Conservation (phyloP, 257 asterid genomes). For the Solanum lycopersicoides region DNA sequence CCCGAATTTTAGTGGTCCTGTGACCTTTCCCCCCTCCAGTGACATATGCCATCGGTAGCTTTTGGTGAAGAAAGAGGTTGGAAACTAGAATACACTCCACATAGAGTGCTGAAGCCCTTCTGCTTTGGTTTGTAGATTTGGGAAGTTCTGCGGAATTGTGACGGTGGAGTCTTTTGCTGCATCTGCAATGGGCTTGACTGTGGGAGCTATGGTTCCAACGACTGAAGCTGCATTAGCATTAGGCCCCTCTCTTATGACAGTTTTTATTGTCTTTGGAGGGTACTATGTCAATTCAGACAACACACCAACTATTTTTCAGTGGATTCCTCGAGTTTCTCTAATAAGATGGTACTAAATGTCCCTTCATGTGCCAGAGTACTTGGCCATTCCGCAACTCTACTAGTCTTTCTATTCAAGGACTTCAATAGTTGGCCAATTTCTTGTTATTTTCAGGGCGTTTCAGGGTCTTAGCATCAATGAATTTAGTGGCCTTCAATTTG, state of each 20-base stretch:
- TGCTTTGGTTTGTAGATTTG: conserved; percentile 39
- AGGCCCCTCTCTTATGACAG: conserved; percentile 95
- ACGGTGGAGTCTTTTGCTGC: conserved; percentile 91
- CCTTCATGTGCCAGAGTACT: background rate
- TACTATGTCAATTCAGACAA: conserved; percentile 86
- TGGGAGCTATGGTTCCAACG: conserved; percentile 94
- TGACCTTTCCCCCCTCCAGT: background rate
- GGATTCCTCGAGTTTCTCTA: conserved; percentile 93
- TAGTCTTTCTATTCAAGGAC: background rate
- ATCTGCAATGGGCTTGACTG: conserved; percentile 98
- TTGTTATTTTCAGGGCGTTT: conserved; percentile 66
- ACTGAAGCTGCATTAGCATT: conserved; percentile 96
- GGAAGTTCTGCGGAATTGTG: conserved; percentile 82
- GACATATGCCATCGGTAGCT: background rate
- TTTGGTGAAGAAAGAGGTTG: background rate
- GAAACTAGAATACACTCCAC: background rate
- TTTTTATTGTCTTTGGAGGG: conserved; percentile 96
- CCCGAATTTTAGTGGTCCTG: background rate
- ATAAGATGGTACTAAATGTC: conserved; percentile 63
- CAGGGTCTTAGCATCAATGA: conserved; percentile 97
- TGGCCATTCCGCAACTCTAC: background rate
- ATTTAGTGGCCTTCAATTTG: conserved; percentile 77
- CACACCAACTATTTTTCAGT: conserved; percentile 82
- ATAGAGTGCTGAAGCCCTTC: background rate
- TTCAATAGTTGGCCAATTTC: background rate